Conservation (phyloP, 2,329 filamentous ascomycete species). For the Cladosporium colombiae region DNA sequence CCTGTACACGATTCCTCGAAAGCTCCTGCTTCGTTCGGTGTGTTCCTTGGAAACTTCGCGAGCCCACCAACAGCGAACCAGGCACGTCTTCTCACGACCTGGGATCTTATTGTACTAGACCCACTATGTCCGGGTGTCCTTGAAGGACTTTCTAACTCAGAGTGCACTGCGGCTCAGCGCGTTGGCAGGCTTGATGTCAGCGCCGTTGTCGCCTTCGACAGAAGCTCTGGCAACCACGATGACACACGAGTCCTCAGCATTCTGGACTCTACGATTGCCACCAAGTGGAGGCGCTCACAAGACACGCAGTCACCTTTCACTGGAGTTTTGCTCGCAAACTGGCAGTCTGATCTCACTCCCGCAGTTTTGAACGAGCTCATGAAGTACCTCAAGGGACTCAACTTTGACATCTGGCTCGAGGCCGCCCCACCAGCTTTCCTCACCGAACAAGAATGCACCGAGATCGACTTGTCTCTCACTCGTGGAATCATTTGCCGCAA, state of each 20-base stretch:
- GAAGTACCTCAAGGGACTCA: constrained; percentile 38
- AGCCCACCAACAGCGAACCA: constrained; percentile 25
- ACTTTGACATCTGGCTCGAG: constrained; percentile 47
- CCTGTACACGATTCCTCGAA: constrained; percentile 22
- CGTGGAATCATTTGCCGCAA: constrained; percentile 45
- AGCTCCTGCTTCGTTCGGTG: constrained; percentile 28
- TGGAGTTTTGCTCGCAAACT: constrained; percentile 47
- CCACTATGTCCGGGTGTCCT: constrained; percentile 27
- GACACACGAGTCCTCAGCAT: constrained; percentile 18
- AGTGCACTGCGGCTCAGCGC: constrained; percentile 28
- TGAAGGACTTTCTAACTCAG: constrained; percentile 26
- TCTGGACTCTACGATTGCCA: constrained; percentile 22
- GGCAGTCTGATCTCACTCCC: constrained; percentile 39
- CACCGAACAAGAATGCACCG: constrained; percentile 34
- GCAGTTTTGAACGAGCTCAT: constrained; percentile 37
- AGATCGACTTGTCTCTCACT: constrained; percentile 39
- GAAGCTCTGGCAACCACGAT: constrained; percentile 14
- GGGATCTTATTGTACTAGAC: constrained; percentile 32
- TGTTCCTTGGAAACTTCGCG: constrained; percentile 34
- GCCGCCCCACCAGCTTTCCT: constrained; percentile 44
- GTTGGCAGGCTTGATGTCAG: constrained; percentile 26
- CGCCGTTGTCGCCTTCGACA: constrained; percentile 10
- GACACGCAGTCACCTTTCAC: constrained; percentile 40
- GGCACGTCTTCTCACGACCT: constrained; percentile 27
- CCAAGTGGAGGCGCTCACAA: constrained; percentile 31